phyloP scores from a whole-genome alignment of 176 grass and related monocot genomes.

The Avena atlantica region DNA sequence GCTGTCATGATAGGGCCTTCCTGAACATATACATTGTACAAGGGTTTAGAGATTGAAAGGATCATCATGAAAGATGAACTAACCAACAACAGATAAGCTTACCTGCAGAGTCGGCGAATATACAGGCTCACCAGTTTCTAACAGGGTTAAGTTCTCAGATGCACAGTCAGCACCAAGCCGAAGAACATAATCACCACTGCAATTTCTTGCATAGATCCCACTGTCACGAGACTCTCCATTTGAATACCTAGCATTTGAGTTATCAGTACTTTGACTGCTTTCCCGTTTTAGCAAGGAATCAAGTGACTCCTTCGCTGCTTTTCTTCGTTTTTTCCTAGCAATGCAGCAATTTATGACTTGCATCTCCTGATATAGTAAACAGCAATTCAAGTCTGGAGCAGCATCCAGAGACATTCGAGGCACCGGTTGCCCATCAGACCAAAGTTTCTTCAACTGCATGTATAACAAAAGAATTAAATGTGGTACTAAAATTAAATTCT shows the following conservation, averaged over 20 bases:
- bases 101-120: constrained; percentile 91
- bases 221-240: constrained; percentile 37
- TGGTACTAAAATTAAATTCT: constrained; percentile 26
- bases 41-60: constrained; percentile 34
- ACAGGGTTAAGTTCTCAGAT: constrained; percentile 74
- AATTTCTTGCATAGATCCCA: constrained; percentile 65
- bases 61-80: constrained; percentile 15
- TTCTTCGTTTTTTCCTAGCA: constrained; percentile 80
- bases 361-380: constrained; percentile 94
- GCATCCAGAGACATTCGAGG: constrained; percentile 78
- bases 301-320: constrained; percentile 66
- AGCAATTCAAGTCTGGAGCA: constrained; percentile 85
- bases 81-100: constrained; percentile 20
- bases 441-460: constrained; percentile 87
- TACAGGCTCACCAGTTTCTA: constrained; percentile 89
- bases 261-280: constrained; percentile 26
- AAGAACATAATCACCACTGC: constrained; percentile 69
- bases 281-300: constrained; percentile 61
- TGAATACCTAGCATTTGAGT: constrained; percentile 40
- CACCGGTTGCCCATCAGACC: constrained; percentile 80
- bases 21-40: constrained; percentile 53
- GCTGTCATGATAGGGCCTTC: constrained; percentile 96
- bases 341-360: constrained; percentile 99
- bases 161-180: constrained; percentile 70
- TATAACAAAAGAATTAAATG: constrained; percentile 50